A percentile compares a stretch with the other conserved stretches of the same genome.
These are phyloP conservation scores for Prunus persica DNA, from an alignment of 306 rosid genomes.

Conservation along the genomic window Prunus_persica_NCBIv2 NC_034015.1:8308001-8308500, in stretches of 20 bases:
- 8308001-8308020: background rate
- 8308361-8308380: background rate
- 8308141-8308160: background rate
- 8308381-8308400: background rate
- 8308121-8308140: background rate
- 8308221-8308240: background rate
- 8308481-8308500: conserved; percentile 62
- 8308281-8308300: background rate
- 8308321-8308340: background rate
- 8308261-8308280: background rate
- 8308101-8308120: background rate
- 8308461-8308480: no score
- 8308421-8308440: background rate
- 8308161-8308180: no score
- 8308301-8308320: background rate
- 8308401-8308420: background rate
- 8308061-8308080: background rate
- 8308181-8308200: background rate
- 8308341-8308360: background rate
- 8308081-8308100: background rate
- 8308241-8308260: background rate
- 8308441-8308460: conserved; percentile 36
- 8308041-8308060: background rate
- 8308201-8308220: background rate
- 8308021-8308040: background rate